phyloP scores from a whole-genome alignment of 2,329 filamentous ascomycete genomes.

The Kalmusia sp. region DNA sequence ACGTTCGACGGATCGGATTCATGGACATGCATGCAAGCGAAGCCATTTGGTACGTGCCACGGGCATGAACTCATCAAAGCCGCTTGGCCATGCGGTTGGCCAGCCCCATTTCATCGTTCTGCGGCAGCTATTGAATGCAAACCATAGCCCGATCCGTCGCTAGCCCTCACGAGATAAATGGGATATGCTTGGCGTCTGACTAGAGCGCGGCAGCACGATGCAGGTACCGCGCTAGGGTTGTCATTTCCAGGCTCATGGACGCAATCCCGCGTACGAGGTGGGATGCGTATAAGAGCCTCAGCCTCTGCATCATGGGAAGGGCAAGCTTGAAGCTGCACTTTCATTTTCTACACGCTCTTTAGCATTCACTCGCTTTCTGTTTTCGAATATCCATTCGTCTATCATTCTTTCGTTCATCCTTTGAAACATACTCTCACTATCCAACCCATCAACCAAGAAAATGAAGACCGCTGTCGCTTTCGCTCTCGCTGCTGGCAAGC shows the following conservation, averaged over 20 bases:
- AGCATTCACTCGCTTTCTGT: slow-evolving; percentile 19
- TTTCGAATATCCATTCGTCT: slow-evolving; percentile 18
- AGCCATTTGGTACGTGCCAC: neutral
- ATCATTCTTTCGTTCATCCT: slow-evolving; percentile 29
- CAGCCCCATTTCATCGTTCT: neutral
- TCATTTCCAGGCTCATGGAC: slow-evolving; percentile 4
- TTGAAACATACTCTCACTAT: slow-evolving; percentile 22
- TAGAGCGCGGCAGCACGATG: neutral
- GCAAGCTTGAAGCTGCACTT: slow-evolving; percentile 12
- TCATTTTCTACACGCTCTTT: slow-evolving; percentile 15
- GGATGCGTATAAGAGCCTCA: slow-evolving; percentile 12
- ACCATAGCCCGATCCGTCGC: neutral
- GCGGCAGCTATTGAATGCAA: slow-evolving; percentile 1
- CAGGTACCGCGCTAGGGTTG: slow-evolving; percentile 7
- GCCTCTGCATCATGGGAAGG: neutral
- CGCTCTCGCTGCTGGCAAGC: slow-evolving; percentile 41
- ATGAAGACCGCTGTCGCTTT: slow-evolving; percentile 43
- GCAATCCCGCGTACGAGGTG: neutral
- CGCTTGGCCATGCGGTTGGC: neutral
- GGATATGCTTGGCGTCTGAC: neutral
- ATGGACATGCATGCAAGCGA: slow-evolving; percentile 5
- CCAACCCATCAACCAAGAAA: slow-evolving; percentile 29
- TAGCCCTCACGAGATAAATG: slow-evolving; percentile 4
- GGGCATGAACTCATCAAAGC: slow-evolving; percentile 6
- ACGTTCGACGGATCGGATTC: neutral